Evolutionary conservation across 495 filamentous ascomycete genomes (phyloP).

Genomic region (Lasiosphaeria hispida): DNA sequence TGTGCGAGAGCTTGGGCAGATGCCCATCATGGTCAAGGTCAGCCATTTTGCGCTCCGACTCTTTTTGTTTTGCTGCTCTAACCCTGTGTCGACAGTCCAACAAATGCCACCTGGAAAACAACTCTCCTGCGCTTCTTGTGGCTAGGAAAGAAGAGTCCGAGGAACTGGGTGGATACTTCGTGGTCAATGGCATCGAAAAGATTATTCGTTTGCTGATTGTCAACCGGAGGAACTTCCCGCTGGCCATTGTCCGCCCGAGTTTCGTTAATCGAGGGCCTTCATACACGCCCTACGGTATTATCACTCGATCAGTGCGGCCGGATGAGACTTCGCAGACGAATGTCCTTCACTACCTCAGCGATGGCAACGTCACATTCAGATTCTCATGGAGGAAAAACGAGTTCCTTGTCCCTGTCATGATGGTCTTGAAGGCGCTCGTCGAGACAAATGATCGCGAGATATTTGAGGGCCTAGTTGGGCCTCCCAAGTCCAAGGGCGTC

Average conservation of each 20-base stretch:
- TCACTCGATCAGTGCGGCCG: constrained; percentile 85
- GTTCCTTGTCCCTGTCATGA: constrained; percentile 89
- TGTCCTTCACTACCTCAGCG: constrained; percentile 89
- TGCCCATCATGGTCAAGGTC: constrained; percentile 92
- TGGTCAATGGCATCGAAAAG: constrained; percentile 96
- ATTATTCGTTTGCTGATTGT: constrained; percentile 89
- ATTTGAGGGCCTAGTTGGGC: constrained; percentile 82
- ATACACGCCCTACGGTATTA: constrained; percentile 86
- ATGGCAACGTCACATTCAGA: constrained; percentile 93
- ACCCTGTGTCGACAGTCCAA: constrained; percentile 59
- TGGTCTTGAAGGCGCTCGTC: constrained; percentile 91
- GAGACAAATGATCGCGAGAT: constrained; percentile 97
- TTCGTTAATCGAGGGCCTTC: constrained; percentile 79
- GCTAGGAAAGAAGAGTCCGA: constrained; percentile 87
- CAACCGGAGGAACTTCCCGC: constrained; percentile 84
- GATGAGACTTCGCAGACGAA: constrained; percentile 98
- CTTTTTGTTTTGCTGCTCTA: constrained; percentile 6
- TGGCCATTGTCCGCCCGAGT: constrained; percentile 87
- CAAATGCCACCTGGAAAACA: constrained; percentile 82
- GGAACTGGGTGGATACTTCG: constrained; percentile 89
- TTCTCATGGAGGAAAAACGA: constrained; percentile 99
- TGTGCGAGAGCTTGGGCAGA: constrained; percentile 76
- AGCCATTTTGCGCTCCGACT: background rate
- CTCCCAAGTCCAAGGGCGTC: constrained; percentile 66
- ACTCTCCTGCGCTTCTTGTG: constrained; percentile 77